Percentiles rank a stretch among this genome's conserved stretches.
Evolutionary conservation across 345 rosid species (phyloP).

Genomic region (Atalantia buxifolia): DNA sequence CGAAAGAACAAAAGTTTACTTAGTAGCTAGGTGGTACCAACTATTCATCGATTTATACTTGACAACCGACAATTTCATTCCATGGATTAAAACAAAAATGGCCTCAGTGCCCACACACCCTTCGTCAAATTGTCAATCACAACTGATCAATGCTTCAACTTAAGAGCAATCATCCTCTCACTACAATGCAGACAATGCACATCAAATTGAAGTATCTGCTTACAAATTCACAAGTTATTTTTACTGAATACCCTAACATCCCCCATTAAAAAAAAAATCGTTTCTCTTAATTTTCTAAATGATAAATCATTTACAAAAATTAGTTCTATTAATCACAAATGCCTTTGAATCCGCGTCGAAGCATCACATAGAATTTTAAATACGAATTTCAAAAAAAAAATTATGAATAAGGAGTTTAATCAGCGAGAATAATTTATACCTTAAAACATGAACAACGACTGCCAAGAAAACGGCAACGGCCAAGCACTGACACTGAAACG

Average conservation of each 20-base stretch:
- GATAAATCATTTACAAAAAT: not conserved
- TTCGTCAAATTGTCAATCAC: not conserved
- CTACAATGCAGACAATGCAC: not conserved
- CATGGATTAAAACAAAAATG: not conserved
- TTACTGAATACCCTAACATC: not conserved
- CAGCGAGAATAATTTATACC: not conserved
- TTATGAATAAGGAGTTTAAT: not conserved
- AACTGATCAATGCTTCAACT: not conserved
- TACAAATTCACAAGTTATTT: not conserved
- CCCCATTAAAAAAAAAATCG: not conserved
- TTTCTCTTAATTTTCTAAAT: not conserved
- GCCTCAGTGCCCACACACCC: not conserved
- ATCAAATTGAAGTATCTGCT: not conserved
- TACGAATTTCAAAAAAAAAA: too few species aligned
- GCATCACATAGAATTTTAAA: not conserved
- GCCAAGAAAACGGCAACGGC: not conserved
- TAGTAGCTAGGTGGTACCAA: not conserved
- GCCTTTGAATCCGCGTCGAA: not conserved
- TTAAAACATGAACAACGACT: not conserved
- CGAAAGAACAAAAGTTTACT: not conserved
- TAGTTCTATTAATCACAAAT: not conserved
- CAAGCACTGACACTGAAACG: not conserved
- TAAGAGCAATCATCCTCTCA: not conserved
- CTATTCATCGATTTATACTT: not conserved
- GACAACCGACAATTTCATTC: not conserved